Evolutionary conservation across 2,329 filamentous ascomycete genomes (phyloP), one percentile per base, ranked within the genome.

Genomic region (Exophiala lecanii-corni): DNA sequence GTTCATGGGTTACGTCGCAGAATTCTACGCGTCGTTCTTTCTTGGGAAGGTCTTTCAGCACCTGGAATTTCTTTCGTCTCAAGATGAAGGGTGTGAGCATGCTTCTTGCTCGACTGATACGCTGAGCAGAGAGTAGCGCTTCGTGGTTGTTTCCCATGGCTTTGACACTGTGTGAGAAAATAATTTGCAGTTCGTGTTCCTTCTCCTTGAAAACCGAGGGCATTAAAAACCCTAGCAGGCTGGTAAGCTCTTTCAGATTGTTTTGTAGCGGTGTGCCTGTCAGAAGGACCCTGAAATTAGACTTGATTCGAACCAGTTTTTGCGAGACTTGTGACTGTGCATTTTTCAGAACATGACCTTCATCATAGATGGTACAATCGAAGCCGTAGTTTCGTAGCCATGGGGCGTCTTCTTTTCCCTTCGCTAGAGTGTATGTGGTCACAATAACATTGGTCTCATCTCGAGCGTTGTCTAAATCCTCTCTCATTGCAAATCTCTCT

Each of bases 71-170:
- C 68, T 92, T 91, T 5, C 92, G 79, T 50, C 94, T 87, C 2
- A 98, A 71, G 41, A 98, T 92, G 60, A 98, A 98, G 0, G 92
- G 92, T 17, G 89, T 88, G 58, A 98, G 79, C 72, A 98, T 98
- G 0, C 85, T 88, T 41, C 89, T 82, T 2, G 92, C 92, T 33
- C 89, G 79, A 44, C 80, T 79, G 44, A 97, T 92, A 31, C 92
- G 83, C 61, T 95, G 87, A 33, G 80, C 83, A 16, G 92, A 94
- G 1, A 98, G 70, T 9, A 97, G 76, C 1, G 88, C 85, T 16
- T 86, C 86, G 60, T 96, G 78, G 10, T 75, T 72, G 16, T 68
- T 82, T 44, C 83, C 79, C 26, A 82, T 82, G 15, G 89, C 85
- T 40, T 85, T 89, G 9, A 91, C 86, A 59, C 94, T 95, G 60